Conservation (phyloP, 345 rosid species). For the Conringia planisiliqua region DNA sequence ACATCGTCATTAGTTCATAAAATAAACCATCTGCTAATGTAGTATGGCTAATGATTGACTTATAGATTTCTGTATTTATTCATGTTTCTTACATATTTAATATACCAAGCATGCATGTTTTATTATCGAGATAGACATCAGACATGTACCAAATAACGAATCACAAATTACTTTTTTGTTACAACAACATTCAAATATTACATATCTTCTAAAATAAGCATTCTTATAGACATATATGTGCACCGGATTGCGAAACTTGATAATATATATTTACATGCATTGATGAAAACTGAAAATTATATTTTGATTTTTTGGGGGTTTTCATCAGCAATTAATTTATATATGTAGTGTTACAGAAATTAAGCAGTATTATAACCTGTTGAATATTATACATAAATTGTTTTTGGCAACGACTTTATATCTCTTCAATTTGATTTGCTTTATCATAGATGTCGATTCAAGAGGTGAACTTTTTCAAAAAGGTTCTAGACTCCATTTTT, state of each 20-base stretch:
- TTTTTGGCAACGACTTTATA: neutral
- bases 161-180: neutral
- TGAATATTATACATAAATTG: neutral
- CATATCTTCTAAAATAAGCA: constrained; percentile 3
- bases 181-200: neutral
- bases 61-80: neutral
- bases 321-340: neutral
- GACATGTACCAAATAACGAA: neutral
- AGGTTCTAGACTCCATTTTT: neutral
- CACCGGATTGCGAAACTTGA: neutral
- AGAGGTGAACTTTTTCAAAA: neutral
- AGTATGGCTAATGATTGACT: neutral
- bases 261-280: neutral
- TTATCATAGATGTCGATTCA: neutral
- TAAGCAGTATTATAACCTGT: neutral
- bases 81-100: neutral
- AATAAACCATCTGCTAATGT: neutral
- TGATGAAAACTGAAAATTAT: neutral
- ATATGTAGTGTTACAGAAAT: neutral
- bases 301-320: neutral
- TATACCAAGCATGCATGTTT: neutral
- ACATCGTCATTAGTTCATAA: neutral
- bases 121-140: neutral
- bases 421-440: neutral
- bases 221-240: neutral